A percentile compares a stretch with the other conserved stretches of the same genome.
Evolutionary conservation across 352 stramenopile species (phyloP).

Genomic region (Thalassiosira delicatula): DNA sequence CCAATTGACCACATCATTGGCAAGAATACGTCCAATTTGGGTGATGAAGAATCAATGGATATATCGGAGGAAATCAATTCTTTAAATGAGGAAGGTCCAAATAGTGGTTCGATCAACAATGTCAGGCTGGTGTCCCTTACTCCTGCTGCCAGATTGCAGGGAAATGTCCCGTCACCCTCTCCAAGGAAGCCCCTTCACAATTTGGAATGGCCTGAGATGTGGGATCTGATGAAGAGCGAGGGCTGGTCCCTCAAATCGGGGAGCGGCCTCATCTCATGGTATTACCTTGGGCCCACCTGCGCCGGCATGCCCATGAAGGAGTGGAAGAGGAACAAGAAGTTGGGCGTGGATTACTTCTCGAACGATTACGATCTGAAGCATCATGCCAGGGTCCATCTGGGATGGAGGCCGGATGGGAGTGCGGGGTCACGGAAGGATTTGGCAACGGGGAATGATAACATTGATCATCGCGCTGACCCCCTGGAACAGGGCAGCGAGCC

Average conservation of each 20-base stretch:
- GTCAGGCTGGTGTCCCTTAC: neutral
- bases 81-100: neutral
- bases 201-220: slow-evolving; percentile 15
- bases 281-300: slow-evolving; percentile 46
- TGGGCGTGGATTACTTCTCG: slow-evolving; percentile 52
- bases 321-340: slow-evolving; percentile 14
- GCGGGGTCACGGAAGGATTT: neutral
- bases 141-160: neutral
- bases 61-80: neutral
- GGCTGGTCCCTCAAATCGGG: slow-evolving; percentile 38
- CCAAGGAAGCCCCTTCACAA: neutral
- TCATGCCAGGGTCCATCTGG: slow-evolving; percentile 47
- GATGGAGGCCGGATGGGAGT: slow-evolving; percentile 37
- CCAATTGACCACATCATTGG: neutral
- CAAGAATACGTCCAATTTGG: neutral
- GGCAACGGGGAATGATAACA: too few relatives aligned
- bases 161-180: neutral
- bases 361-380: slow-evolving; percentile 36
- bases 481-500: too few relatives aligned
- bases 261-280: slow-evolving; percentile 34
- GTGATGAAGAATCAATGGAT: neutral
- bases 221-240: slow-evolving; percentile 35
- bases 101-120: neutral
- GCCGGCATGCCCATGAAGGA: slow-evolving; percentile 29
- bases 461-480: too few relatives aligned